Conservation (phyloP, 305 asterid species). For the Fraxinus xanthoxyloides region DNA sequence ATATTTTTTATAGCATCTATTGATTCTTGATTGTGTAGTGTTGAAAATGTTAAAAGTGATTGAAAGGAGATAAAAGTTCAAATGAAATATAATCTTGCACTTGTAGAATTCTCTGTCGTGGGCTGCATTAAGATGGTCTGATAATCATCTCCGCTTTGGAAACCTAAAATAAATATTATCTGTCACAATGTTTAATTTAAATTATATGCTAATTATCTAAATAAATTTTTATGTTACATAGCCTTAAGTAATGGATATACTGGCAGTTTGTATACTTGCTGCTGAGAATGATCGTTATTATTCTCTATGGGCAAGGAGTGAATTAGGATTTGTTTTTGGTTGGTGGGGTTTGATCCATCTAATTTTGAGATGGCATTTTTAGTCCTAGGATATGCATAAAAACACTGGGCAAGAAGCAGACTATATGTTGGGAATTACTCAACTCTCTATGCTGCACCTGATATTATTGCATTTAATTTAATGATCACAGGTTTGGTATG, state of each 20-base stretch:
- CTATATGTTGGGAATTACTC: not conserved
- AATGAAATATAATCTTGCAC: not conserved
- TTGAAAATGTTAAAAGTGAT: not conserved
- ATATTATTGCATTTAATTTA: not conserved
- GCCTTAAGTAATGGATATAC: not conserved
- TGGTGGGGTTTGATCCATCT: not conserved
- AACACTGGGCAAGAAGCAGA: not conserved
- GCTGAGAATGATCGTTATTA: not conserved
- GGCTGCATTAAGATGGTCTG: not conserved
- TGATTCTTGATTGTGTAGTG: not conserved
- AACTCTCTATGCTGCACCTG: not conserved
- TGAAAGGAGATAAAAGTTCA: not conserved
- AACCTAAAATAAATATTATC: not conserved
- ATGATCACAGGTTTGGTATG: constrained; percentile 82
- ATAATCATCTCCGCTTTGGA: not conserved
- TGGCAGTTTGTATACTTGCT: not conserved
- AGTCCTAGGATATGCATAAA: not conserved
- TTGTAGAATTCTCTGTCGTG: not conserved
- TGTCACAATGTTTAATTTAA: not conserved
- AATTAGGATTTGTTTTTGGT: not conserved
- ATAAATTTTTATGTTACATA: not conserved
- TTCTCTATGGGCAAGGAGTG: not conserved
- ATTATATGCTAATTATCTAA: not conserved
- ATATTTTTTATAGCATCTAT: not conserved
- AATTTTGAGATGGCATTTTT: not conserved